phyloP scores from a whole-genome alignment of 306 rosid species.

The Trifolium fragiferum region DNA sequence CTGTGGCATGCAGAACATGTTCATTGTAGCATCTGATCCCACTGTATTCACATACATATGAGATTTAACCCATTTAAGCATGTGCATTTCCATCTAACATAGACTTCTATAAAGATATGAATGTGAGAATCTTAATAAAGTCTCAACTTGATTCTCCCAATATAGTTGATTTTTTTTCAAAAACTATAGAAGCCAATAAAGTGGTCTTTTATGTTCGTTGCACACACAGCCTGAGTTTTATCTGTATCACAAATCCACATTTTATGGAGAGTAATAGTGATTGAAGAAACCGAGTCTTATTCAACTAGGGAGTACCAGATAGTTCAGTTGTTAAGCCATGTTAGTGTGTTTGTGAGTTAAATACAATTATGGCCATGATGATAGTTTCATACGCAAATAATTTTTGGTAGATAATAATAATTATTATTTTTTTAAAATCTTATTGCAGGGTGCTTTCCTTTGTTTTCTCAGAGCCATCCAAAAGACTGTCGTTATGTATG shows the following conservation, averaged over 20 bases:
- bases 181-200: not conserved
- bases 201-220: not conserved
- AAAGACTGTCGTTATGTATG: constrained; percentile 74
- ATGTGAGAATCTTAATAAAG: constrained; percentile 10
- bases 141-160: not conserved
- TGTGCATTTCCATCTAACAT: not conserved
- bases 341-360: constrained; percentile 10
- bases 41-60: constrained; percentile 12
- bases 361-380: constrained; percentile 30
- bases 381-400: constrained; percentile 17
- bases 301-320: constrained; percentile 25
- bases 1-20: constrained; percentile 26
- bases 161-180: not conserved
- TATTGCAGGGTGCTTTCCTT: constrained; percentile 86
- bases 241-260: constrained; percentile 9
- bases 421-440: constrained; percentile 28
- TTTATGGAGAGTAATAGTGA: constrained; percentile 22
- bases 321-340: constrained; percentile 31
- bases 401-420: not conserved
- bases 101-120: not conserved
- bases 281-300: constrained; percentile 24
- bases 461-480: constrained; percentile 81
- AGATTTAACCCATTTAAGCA: constrained; percentile 3
- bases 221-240: not conserved
- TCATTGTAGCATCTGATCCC: constrained; percentile 17